These are phyloP conservation scores for Pythium aphanidermatum DNA, from an alignment of 352 stramenopile genomes.

Conservation along the genomic window DNA sequence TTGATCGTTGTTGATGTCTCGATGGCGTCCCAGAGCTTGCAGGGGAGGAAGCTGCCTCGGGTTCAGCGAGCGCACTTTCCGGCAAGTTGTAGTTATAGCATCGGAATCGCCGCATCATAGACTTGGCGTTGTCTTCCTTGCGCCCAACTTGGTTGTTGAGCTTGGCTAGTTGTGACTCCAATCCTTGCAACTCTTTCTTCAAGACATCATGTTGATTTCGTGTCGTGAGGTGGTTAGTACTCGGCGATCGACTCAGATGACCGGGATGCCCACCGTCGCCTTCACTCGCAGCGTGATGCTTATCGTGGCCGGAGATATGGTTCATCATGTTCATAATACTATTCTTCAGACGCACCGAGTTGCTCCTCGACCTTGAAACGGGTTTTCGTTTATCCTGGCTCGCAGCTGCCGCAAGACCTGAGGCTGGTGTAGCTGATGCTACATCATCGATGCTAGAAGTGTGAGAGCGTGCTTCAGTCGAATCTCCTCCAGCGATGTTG, in stretches of 20 bases:
- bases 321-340: slow-evolving; percentile 61
- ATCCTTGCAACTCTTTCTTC: slow-evolving; percentile 43
- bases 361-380: slow-evolving; percentile 53
- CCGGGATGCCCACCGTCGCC: not conserved
- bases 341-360: slow-evolving; percentile 50
- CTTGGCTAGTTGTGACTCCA: slow-evolving; percentile 56
- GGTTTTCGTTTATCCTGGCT: slow-evolving; percentile 37
- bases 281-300: slow-evolving; percentile 7
- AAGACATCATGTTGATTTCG: slow-evolving; percentile 30
- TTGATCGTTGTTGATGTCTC: slow-evolving; percentile 6
- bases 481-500: not conserved
- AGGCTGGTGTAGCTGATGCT: not conserved
- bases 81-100: slow-evolving; percentile 84
- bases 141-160: slow-evolving; percentile 56
- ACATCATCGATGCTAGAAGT: slow-evolving; percentile 7
- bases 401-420: not conserved
- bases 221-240: slow-evolving; percentile 4
- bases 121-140: slow-evolving; percentile 57
- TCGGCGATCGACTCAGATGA: slow-evolving; percentile 2
- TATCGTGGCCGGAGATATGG: slow-evolving; percentile 46
- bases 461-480: not conserved
- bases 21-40: slow-evolving; percentile 20
- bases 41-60: slow-evolving; percentile 39
- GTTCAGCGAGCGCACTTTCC: slow-evolving; percentile 41
- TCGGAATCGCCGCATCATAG: slow-evolving; percentile 53